Percentiles rank a stretch among this genome's conserved stretches.
Conservation (phyloP, 2,329 filamentous ascomycete genomes). For the Beauveria pseudobassiana region DNA sequence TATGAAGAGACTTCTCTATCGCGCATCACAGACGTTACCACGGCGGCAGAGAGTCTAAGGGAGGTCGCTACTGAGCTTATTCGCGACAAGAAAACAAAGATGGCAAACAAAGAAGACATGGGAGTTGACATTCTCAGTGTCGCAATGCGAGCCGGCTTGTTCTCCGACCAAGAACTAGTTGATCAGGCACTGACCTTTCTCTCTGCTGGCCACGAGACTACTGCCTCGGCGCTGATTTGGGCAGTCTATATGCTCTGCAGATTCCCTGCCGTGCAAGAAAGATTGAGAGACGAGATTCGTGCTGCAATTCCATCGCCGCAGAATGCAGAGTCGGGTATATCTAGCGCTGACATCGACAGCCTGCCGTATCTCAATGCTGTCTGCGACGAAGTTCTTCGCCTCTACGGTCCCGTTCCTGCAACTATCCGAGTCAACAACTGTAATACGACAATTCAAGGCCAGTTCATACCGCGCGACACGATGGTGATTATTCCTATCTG, state of each 20-base stretch:
- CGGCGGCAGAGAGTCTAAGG: neutral
- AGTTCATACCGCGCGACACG: slow-evolving; percentile 27
- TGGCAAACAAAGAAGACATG: slow-evolving; percentile 17
- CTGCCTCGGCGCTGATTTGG: slow-evolving; percentile 1
- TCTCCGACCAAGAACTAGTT: neutral
- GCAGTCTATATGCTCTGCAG: neutral
- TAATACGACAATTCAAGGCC: slow-evolving; percentile 25
- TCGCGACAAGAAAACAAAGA: neutral
- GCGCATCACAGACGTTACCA: neutral
- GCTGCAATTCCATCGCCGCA: neutral
- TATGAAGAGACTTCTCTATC: neutral
- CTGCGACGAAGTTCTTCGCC: slow-evolving; percentile 34
- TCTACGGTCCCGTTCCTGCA: slow-evolving; percentile 29
- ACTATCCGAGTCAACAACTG: slow-evolving; percentile 22
- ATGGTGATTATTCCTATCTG: slow-evolving; percentile 24
- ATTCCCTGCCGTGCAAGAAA: neutral
- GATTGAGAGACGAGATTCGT: neutral
- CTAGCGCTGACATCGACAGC: neutral
- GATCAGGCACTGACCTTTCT: slow-evolving; percentile 6
- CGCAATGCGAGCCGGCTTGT: neutral
- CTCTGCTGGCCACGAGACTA: slow-evolving; percentile 1
- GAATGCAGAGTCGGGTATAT: neutral
- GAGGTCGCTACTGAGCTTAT: neutral
- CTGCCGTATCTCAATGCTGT: slow-evolving; percentile 56
- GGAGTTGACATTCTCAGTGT: slow-evolving; percentile 12